A percentile compares a stretch with the other conserved stretches of the same genome.
These are phyloP conservation scores for Termitomyces sp. DNA, from an alignment of 768 basidiomycete genomes.

Conservation along the genomic window DNA sequence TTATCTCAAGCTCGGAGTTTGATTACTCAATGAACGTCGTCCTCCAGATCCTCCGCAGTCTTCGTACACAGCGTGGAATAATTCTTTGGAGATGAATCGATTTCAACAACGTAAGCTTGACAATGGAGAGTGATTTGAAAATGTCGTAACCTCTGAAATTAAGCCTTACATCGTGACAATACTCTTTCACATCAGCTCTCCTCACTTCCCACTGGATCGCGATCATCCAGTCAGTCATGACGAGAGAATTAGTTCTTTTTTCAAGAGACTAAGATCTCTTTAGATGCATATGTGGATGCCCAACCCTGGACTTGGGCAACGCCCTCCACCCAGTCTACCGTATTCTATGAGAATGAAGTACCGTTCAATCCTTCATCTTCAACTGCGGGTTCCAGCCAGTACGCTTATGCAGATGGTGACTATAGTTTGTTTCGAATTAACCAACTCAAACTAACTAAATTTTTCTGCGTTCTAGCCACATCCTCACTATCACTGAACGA, in stretches of 20 bases:
- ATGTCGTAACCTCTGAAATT: not conserved
- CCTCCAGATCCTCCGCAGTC: not conserved
- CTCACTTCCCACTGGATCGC: not conserved
- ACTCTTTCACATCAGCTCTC: not conserved
- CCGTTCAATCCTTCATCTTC: constrained; percentile 2
- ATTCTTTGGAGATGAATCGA: not conserved
- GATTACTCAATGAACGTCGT: not conserved
- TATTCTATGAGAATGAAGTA: not conserved
- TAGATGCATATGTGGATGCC: not conserved
- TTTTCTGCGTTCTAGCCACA: constrained; percentile 17
- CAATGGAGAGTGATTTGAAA: not conserved
- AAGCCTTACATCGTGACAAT: constrained; percentile 2
- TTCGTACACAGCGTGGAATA: constrained; percentile 3
- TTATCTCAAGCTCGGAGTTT: not conserved
- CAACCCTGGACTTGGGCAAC: constrained; percentile 7
- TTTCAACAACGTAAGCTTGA: constrained; percentile 5
- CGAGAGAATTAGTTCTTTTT: not conserved
- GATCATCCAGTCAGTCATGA: constrained; percentile 3
- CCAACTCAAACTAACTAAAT: not conserved
- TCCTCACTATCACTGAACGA: constrained; percentile 27
- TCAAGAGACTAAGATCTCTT: not conserved
- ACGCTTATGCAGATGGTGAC: constrained; percentile 29
- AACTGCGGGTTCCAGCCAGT: constrained; percentile 23
- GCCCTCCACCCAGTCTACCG: not conserved
- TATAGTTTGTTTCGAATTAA: not conserved